Base-by-base conservation (phyloP, 495 filamentous ascomycete genomes). In the Entonaema liquescens region DNA sequence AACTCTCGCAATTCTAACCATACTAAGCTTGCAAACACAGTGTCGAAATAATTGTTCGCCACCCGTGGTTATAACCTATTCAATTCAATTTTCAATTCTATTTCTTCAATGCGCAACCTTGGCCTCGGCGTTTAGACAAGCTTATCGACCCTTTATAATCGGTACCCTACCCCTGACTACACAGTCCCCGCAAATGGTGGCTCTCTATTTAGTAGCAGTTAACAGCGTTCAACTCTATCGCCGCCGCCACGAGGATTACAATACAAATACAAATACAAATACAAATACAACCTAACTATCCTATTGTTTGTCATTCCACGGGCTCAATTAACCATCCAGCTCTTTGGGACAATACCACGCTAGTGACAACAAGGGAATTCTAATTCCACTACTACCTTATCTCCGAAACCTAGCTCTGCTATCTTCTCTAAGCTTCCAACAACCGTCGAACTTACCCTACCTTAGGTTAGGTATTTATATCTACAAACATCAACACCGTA, bases 371-470 rank as follows among this genome's bases (percentile, higher is more conserved):
- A 65, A 71, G 72, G 56, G 52, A 59, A 62, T 21, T 63, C 54
- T 62, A 62, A 59, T 56, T 55, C 29, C 56, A 44, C 23, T 17
- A 8, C 21, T 33, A 61, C 29, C 21, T 73, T 70, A 70, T 58
- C 62, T 70, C 71, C 68, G 63, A 67, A 56, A 71, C 71, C 50
- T 58, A 36, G 2, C 71, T 71, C 67, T 71, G 28, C 59, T 11
- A 31, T 28, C 21, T 70, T 75, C 73, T 70, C 33, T 62, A 65
- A 47, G 40, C 19, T 68, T 74, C 72, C 49, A 59, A 57, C 57
- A 60, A 29, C 40, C 11, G 5, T 9, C 1, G 1, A 2, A 33
- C 31, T 33, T 33, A 33, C 31, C 31, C 29, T 31, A 31, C 29
- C 29, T 31, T 31, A 31, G 7, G 7, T 31, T 31, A 31, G 29